Evolutionary conservation across 768 basidiomycete species (phyloP), one percentile per base, ranked within the genome.

Genomic region (Auricularia sp.): DNA sequence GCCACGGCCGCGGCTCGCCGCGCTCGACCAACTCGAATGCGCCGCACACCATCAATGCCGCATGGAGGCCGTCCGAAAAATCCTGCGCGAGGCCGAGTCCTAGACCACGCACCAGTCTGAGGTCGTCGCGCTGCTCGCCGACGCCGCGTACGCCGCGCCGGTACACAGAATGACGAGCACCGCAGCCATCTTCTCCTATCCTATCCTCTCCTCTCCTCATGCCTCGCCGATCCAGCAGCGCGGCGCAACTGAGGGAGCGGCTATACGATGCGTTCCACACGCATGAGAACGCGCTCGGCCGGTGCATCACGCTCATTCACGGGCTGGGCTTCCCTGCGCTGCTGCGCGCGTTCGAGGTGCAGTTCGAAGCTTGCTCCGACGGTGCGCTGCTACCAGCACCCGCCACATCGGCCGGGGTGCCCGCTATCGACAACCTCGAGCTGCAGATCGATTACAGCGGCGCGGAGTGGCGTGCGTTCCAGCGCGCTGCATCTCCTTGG

Each of bases 101-200:
- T 99, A 97, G 97, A 91, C 88, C 64, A 91, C 92, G 2, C 81
- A 98, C 58, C 96, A 98, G 73, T 82, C 89, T 39, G 97, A 99
- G 76, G 89, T 97, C 59, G 91, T 90, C 0, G 80, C 88, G 2
- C 81, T 96, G n/a, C 81, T 98, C 53, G 76, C 81, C 14, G 90
- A 93, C 68, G 82, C 83, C 69, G 85, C 80, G 67, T 96, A 91
- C 71, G 83, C 83, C 61, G 66, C 79, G 3, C 76, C 90, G 44
- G 77, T 98, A 85, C 43, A 79, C 81, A 12, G 94, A 98, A 73
- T 81, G 87, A 47, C 77, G 79, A 1, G 83, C 86, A 86, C 95
- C 65, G 86, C 89, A 1, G 80, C 84, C 34, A 93, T 98, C 69
- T 98, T 98, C 73, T 91, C 93, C 1, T 87, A 96, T 71, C 90